Base-by-base conservation (phyloP, 441 rosid genomes). In the Brassica hybrid region DNA sequence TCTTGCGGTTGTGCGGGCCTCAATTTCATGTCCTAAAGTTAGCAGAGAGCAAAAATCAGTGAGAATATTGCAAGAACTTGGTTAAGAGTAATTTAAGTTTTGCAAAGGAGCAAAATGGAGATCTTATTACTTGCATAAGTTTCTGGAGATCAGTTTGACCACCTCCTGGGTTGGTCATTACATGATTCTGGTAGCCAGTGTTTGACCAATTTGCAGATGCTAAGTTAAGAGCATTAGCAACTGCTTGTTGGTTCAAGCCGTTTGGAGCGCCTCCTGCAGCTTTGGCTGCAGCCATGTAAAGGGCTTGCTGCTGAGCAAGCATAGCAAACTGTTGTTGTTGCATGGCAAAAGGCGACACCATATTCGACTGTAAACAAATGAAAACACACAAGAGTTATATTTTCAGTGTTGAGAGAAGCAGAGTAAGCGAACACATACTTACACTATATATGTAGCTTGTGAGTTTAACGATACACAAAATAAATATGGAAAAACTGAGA, bases 321-420 rank as follows among this genome's bases (percentile, higher is more conserved):
- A 96, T 79, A 6, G 94, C 97, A 70, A 92, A 86, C 85, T 95
- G 99, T 76, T 93, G 99, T 72, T 95, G 99, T 75, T 90, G 98
- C 91, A 89, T 81, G 9, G 93, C 88, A 83, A 91, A 96, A 72
- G 99, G 98, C 5, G 98, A 96, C 66, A 91, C 95, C 80, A 90
- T 93, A 77, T 90, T 93, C 80, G 97, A 83, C 99, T 96, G 85
- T 65, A 86, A 48, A 25, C 65, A 30, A 82, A 60, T 74, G 57
- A 8, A 21, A 76, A n/a, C n/a, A 30, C 41, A 66, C 71, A 59
- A 13, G 10, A 45, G 52, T 65, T 68, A 41, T 63, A 73, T 79
- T 38, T 30, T 6, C 52, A n/a, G 32, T 27, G 32, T 5, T 5
- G 6, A 38, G 56, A 12, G 11, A 61, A 69, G 4, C 59, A 62